These are phyloP conservation scores for Centrapalus pauciflorus DNA, from an alignment of 129 eudicot genomes.

Conservation along the genomic window DNA sequence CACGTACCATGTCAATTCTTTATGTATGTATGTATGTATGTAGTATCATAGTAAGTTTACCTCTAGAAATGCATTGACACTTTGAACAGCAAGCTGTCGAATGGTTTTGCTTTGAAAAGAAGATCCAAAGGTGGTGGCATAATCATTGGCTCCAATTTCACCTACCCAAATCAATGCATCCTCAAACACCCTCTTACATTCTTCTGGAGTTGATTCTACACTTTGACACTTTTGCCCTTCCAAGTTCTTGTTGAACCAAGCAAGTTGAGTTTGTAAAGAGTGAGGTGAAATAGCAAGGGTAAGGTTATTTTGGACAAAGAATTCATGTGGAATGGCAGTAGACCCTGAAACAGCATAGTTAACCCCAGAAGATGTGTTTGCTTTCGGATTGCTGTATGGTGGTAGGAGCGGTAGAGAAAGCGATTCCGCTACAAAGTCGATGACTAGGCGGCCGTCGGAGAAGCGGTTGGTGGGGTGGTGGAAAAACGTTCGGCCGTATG, in stretches of 20 bases:
- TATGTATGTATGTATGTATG: no score
- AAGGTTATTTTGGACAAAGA: slow-evolving; percentile 59
- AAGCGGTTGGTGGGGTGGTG: slow-evolving; percentile 89
- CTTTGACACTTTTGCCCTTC: slow-evolving; percentile 43
- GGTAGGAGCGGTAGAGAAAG: slow-evolving; percentile 67
- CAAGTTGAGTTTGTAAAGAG: slow-evolving; percentile 62
- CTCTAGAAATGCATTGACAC: slow-evolving; percentile 39
- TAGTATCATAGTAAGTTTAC: no score
- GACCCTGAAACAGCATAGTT: slow-evolving; percentile 87
- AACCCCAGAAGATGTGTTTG: slow-evolving; percentile 43
- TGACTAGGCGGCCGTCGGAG: slow-evolving; percentile 83
- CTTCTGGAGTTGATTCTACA: slow-evolving; percentile 15
- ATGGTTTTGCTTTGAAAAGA: slow-evolving; percentile 35
- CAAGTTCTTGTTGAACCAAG: slow-evolving; percentile 50
- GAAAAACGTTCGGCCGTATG: slow-evolving; percentile 82
- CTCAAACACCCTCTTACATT: slow-evolving; percentile 47
- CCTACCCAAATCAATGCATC: slow-evolving; percentile 95
- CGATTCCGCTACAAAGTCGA: slow-evolving; percentile 62
- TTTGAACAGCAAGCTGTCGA: slow-evolving; percentile 55
- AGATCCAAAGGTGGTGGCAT: slow-evolving; percentile 63
- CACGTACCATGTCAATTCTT: no score
- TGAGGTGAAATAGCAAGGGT: slow-evolving; percentile 46
- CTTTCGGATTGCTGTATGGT: slow-evolving; percentile 42
- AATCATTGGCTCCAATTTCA: slow-evolving; percentile 94
- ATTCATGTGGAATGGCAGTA: slow-evolving; percentile 65